phyloP scores from a whole-genome alignment of 257 asterid genomes.

The Penstemon davidsonii region DNA sequence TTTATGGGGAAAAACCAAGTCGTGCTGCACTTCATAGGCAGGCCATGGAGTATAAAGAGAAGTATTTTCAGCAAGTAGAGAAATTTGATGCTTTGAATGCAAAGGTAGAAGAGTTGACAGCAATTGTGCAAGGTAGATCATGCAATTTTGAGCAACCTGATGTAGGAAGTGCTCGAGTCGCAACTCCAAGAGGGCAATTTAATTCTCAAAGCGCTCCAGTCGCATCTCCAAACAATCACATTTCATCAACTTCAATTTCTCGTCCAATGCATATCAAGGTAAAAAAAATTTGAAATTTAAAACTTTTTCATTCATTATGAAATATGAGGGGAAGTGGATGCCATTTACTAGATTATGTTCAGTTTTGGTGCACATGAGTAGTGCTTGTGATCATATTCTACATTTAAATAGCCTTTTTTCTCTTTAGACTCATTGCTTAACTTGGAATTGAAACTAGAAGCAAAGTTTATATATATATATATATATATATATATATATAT shows the following conservation, averaged over 20 bases:
- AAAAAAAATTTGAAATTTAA: neutral
- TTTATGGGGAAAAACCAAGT: neutral
- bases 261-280: neutral
- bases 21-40: neutral
- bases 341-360: too few species aligned
- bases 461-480: too few species aligned
- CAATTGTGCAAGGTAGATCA: neutral
- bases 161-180: neutral
- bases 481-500: too few species aligned
- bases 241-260: neutral
- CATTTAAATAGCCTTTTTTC: too few species aligned
- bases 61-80: neutral
- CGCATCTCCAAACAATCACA: neutral
- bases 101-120: slow-evolving; percentile 3
- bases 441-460: too few species aligned
- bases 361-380: too few species aligned
- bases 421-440: too few species aligned
- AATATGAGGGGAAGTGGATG: too few species aligned
- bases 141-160: neutral
- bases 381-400: too few species aligned
- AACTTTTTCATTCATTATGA: too few species aligned
- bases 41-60: neutral
- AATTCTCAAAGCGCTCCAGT: neutral
- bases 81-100: neutral
- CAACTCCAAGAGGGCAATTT: neutral